Conservation (phyloP, 192 early-diverging fungal species). For the Glomus cerebriforme region DNA sequence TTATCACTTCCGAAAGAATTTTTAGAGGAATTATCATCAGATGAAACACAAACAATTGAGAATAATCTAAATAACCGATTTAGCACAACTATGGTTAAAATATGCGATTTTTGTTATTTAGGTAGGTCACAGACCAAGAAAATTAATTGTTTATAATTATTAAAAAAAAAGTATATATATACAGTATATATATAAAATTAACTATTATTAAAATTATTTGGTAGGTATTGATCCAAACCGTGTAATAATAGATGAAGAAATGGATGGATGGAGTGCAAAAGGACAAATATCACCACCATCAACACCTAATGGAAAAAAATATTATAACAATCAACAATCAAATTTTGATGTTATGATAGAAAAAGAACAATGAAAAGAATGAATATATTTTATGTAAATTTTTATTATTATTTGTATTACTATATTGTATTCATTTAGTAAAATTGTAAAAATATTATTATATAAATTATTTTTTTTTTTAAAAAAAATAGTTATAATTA, state of each 20-base stretch:
- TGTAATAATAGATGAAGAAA: slow-evolving; percentile 7
- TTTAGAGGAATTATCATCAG: not conserved
- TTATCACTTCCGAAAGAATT: slow-evolving; percentile 9
- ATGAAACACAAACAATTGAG: not conserved
- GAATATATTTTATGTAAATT: too few relatives aligned
- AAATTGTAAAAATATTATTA: too few relatives aligned
- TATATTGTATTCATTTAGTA: too few relatives aligned
- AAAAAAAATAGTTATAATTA: too few relatives aligned
- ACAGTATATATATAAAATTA: too few relatives aligned
- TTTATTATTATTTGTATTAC: too few relatives aligned
- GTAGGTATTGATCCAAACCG: slow-evolving; percentile 27
- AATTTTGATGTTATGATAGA: not conserved
- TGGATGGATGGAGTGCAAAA: slow-evolving; percentile 16
- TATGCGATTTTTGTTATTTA: slow-evolving; percentile 32
- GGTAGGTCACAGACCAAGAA: not conserved
- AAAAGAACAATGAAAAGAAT: not conserved
- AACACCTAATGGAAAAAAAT: not conserved
- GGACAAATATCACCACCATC: slow-evolving; percentile 4
- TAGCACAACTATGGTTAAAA: not conserved
- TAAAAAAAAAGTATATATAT: too few relatives aligned
- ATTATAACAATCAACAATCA: not conserved
- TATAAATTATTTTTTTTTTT: too few relatives aligned
- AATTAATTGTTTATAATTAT: not conserved
- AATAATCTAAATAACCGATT: not conserved
- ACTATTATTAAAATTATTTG: not conserved